Evolutionary conservation across 2,329 filamentous ascomycete genomes (phyloP).

Genomic region (Alternaria rosae): DNA sequence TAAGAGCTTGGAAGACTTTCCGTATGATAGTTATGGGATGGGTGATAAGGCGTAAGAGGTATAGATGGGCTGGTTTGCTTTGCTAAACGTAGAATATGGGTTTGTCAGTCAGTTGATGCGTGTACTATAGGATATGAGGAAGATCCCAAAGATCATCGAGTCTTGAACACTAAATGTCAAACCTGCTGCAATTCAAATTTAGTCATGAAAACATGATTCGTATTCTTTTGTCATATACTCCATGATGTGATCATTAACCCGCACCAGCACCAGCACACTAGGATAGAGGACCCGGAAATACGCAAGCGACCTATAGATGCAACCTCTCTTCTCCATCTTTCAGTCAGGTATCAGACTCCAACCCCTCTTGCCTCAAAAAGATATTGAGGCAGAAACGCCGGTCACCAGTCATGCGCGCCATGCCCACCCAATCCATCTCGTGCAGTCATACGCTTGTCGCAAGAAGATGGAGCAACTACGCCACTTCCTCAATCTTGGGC

Average conservation of each 20-base stretch:
- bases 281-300: conserved; percentile 3
- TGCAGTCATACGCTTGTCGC: conserved; percentile 21
- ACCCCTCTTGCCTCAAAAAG: conserved; percentile 3
- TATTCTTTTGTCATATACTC: conserved; percentile 24
- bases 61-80: not conserved
- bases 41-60: not conserved
- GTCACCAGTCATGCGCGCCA: conserved; percentile 12
- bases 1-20: conserved; percentile 64
- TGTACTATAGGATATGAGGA: not conserved
- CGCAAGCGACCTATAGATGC: conserved; percentile 5
- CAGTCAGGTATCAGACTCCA: conserved; percentile 9
- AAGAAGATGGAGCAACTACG: conserved; percentile 25
- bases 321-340: conserved; percentile 2
- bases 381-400: conserved; percentile 13
- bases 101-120: not conserved
- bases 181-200: not conserved
- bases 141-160: not conserved
- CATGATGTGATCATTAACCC: conserved; percentile 21
- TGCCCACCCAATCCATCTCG: conserved; percentile 1
- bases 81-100: too few relatives aligned
- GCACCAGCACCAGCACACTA: conserved; percentile 18
- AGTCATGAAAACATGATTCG: conserved; percentile 12
- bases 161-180: not conserved
- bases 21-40: conserved; percentile 68
- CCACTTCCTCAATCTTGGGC: conserved; percentile 59